Percentiles rank a stretch among this genome's conserved stretches.
Evolutionary conservation across 148 eudicot species (phyloP).

Genomic region (Polygonum maritimum): DNA sequence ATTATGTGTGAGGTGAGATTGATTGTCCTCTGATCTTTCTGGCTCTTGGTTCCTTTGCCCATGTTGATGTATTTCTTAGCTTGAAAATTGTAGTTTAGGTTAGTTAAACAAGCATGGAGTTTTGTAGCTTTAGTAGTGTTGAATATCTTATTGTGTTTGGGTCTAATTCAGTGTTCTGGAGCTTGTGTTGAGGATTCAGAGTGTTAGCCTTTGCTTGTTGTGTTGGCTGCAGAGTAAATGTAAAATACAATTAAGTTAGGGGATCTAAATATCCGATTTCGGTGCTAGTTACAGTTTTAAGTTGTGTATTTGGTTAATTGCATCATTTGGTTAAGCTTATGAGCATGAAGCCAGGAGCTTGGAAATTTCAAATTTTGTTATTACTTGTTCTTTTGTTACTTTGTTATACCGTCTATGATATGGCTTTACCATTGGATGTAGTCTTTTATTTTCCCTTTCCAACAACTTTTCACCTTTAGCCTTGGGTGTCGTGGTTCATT

Average conservation of each 20-base stretch:
- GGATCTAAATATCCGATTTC: neutral
- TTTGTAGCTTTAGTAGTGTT: neutral
- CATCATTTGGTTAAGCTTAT: neutral
- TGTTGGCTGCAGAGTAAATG: neutral
- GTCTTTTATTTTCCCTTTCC: neutral
- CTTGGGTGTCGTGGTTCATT: neutral
- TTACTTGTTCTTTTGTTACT: neutral
- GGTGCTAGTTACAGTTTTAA: neutral
- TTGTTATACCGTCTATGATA: neutral
- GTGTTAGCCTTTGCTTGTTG: neutral
- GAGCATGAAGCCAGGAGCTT: neutral
- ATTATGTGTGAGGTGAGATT: slow-evolving; percentile 51
- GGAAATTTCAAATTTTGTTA: neutral
- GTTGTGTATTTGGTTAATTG: neutral
- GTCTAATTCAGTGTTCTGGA: neutral
- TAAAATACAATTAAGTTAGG: neutral
- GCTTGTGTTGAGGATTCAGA: neutral
- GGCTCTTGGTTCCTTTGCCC: neutral
- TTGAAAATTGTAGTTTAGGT: neutral
- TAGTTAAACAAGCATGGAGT: neutral
- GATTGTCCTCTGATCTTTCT: neutral
- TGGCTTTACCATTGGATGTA: neutral
- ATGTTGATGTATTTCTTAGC: neutral
- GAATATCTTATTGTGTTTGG: neutral
- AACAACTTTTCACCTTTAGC: neutral